Evolutionary conservation across 1,284 basidiomycete species (phyloP), one percentile per base, ranked within the genome.

Genomic region (Cryptococcus depauperatus): DNA sequence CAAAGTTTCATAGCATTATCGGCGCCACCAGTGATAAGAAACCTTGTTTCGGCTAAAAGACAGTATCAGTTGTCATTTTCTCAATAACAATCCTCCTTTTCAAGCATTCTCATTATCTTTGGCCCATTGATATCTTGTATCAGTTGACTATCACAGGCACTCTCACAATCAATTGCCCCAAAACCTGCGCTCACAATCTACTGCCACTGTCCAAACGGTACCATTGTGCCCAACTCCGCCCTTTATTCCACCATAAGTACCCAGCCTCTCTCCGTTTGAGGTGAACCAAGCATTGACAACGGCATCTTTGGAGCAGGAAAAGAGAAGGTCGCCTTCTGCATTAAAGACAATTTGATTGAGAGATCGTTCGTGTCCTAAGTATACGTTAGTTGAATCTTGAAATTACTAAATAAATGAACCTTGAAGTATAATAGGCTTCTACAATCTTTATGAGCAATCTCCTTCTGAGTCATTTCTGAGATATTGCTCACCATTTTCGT

Each of bases 291-390:
- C 90, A 66, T 96, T 97, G 71, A 97, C 88, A 60, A 88, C 71
- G 61, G 85, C 80, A 70, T 99, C 93, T 78, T 98, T 98, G 62
- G 90, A 92, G 63, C 84, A 88, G 23, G 91, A 85, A 73, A 98
- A 97, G 46, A 99, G 78, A 11, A 98, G 77, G 71, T 98, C 93
- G 56, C 93, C 93, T 69, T 98, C 93, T 47, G 77, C 74, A 77
- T 98, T 98, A 79, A 92, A 89, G 74, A 85, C 87, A 77, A 90
- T 84, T 74, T 93, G 89, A n/a, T 91, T 96, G 65, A 98, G 77
- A 50, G 95, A 88, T 64, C 93, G 89, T 77, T 97, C 92, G 75
- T 98, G 93, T 57, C 93, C 92, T 84, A 71, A 43, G 39, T 18
- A n/a, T 18, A 29, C 10, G 22, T 13, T 32, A 10, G 28, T 18